A percentile compares a stretch with the other conserved stretches of the same genome.
phyloP scores from a whole-genome alignment of 768 basidiomycete species.

The Candolleomyces aberdarensis region DNA sequence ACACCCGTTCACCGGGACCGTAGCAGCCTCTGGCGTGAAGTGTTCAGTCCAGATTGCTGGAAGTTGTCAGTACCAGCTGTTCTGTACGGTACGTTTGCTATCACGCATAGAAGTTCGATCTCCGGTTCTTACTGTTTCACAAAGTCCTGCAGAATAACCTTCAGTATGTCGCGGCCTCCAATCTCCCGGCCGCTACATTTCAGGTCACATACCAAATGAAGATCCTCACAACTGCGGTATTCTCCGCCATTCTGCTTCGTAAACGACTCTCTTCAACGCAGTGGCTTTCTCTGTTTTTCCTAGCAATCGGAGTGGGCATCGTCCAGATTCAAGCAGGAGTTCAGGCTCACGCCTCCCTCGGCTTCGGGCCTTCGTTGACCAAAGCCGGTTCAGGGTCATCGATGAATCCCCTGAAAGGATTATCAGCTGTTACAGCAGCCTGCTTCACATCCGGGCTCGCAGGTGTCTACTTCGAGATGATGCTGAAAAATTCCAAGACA shows the following conservation, averaged over 20 bases:
- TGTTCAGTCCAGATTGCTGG: slow-evolving; percentile 93
- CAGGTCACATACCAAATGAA: slow-evolving; percentile 98
- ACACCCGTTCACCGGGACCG: slow-evolving; percentile 27
- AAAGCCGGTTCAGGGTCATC: slow-evolving; percentile 30
- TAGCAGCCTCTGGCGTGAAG: slow-evolving; percentile 52
- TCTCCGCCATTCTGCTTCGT: slow-evolving; percentile 79
- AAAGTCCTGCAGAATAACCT: slow-evolving; percentile 89
- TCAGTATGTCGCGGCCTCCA: slow-evolving; percentile 92
- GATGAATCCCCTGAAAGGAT: slow-evolving; percentile 84
- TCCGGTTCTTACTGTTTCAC: not conserved
- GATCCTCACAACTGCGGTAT: slow-evolving; percentile 89
- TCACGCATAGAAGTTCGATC: not conserved
- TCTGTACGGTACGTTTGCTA: slow-evolving; percentile 49
- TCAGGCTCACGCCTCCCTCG: slow-evolving; percentile 11
- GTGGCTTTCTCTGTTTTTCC: slow-evolving; percentile 82
- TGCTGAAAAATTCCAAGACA: slow-evolving; percentile 82
- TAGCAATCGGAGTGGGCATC: slow-evolving; percentile 86
- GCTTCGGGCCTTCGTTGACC: slow-evolving; percentile 16
- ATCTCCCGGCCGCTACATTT: slow-evolving; percentile 93
- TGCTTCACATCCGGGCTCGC: slow-evolving; percentile 96
- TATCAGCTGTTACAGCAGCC: slow-evolving; percentile 84
- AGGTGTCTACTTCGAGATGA: slow-evolving; percentile 98
- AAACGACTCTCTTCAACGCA: slow-evolving; percentile 70
- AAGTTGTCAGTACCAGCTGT: slow-evolving; percentile 96
- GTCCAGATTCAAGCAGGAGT: slow-evolving; percentile 74